Evolutionary conservation across 768 basidiomycete genomes (phyloP).

Genomic region (Suillus clintonianus): DNA sequence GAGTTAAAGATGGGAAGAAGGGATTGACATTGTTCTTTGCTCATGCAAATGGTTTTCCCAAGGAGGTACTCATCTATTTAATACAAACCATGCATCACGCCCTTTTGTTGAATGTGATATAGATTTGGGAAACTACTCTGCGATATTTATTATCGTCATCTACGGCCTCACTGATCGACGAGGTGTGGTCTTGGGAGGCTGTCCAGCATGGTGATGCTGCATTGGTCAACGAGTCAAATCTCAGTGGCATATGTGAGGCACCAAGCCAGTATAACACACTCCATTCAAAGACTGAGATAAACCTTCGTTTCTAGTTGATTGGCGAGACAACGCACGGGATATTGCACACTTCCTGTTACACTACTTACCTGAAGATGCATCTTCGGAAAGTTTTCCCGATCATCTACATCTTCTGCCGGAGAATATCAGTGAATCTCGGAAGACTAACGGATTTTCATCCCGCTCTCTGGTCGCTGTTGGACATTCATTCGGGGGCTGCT

Average conservation of each 20-base stretch:
- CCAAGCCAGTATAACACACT: not conserved
- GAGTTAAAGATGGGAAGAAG: constrained; percentile 7
- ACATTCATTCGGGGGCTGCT: constrained; percentile 85
- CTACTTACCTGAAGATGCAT: constrained; percentile 55
- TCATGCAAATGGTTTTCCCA: constrained; percentile 88
- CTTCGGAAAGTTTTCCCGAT: constrained; percentile 44
- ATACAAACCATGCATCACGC: not conserved
- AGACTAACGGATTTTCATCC: constrained; percentile 45
- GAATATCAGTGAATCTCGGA: constrained; percentile 43
- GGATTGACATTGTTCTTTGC: constrained; percentile 74
- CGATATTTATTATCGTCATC: constrained; percentile 48
- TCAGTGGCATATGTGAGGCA: constrained; percentile 61
- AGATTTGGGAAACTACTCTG: constrained; percentile 84
- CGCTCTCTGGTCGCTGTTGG: constrained; percentile 71
- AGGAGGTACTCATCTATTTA: constrained; percentile 55
- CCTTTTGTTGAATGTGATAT: not conserved
- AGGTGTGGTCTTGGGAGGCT: constrained; percentile 83
- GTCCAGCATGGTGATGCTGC: constrained; percentile 84
- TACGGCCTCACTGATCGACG: constrained; percentile 51
- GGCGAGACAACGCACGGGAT: constrained; percentile 78
- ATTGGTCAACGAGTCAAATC: constrained; percentile 58
- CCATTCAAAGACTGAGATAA: not conserved
- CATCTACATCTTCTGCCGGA: constrained; percentile 53
- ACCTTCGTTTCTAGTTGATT: constrained; percentile 54
- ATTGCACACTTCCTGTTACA: constrained; percentile 72